Percentiles rank a stretch among this genome's conserved stretches.
These are phyloP conservation scores for Lactarius hengduanensis DNA, from an alignment of 768 basidiomycete genomes.

Conservation along the genomic window DNA sequence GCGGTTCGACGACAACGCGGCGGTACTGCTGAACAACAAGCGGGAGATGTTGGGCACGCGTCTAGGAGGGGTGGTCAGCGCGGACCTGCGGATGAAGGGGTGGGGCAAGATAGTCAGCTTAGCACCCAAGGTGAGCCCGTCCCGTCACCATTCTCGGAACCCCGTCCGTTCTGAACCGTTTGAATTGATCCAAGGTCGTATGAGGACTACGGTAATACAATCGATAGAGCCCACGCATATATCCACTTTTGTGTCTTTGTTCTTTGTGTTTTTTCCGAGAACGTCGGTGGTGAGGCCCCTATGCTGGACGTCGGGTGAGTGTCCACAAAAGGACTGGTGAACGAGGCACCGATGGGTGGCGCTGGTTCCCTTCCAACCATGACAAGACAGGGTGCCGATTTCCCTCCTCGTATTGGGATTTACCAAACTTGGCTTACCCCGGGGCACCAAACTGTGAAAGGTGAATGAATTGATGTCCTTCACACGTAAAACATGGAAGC, in stretches of 20 bases:
- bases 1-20: constrained; percentile 96
- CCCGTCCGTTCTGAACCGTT: not conserved
- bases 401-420: not conserved
- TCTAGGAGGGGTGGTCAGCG: constrained; percentile 90
- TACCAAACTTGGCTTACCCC: constrained; percentile 7
- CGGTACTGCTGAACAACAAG: constrained; percentile 92
- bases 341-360: constrained; percentile 11
- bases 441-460: constrained; percentile 1
- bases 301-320: not conserved
- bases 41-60: constrained; percentile 93
- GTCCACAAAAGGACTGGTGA: constrained; percentile 3
- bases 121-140: constrained; percentile 75
- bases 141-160: constrained; percentile 10
- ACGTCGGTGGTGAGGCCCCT: constrained; percentile 1
- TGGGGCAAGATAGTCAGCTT: constrained; percentile 94
- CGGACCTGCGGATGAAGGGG: constrained; percentile 85
- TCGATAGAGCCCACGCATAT: not conserved
- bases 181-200: constrained; percentile 13
- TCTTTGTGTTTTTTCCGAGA: constrained; percentile 7
- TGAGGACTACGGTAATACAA: constrained; percentile 1
- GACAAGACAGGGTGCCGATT: constrained; percentile 2
- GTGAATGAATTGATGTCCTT: not conserved
- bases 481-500: constrained; percentile 19
- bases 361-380: constrained; percentile 6
- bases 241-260: not conserved